phyloP scores from a whole-genome alignment of 2,329 filamentous ascomycete genomes.

The Scedosporium boydii region DNA sequence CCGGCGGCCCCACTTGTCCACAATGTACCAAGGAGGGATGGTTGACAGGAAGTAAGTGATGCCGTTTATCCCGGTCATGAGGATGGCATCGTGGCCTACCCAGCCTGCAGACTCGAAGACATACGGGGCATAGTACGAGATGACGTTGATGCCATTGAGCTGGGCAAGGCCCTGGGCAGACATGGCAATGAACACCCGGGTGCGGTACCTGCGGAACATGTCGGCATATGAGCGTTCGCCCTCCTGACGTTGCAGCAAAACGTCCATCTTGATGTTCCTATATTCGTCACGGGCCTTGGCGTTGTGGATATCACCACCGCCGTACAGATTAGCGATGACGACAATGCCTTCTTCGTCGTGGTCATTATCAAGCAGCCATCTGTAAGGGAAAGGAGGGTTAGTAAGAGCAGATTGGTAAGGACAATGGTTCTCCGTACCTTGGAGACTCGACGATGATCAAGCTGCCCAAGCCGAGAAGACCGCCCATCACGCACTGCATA shows the following conservation, averaged over 20 bases:
- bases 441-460: slow-evolving; percentile 94
- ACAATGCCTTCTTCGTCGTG: slow-evolving; percentile 97
- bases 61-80: slow-evolving; percentile 96
- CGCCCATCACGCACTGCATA: slow-evolving; percentile 93
- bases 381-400: slow-evolving; percentile 27
- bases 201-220: slow-evolving; percentile 90
- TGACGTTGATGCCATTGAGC: slow-evolving; percentile 98
- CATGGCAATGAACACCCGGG: slow-evolving; percentile 96
- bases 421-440: slow-evolving; percentile 45
- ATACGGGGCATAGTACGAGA: slow-evolving; percentile 94
- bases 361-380: slow-evolving; percentile 96
- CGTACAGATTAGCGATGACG: slow-evolving; percentile 95
- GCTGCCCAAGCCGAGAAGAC: slow-evolving; percentile 73
- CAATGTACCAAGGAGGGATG: slow-evolving; percentile 93
- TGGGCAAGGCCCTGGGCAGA: slow-evolving; percentile 93
- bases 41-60: slow-evolving; percentile 85
- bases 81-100: slow-evolving; percentile 77
- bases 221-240: slow-evolving; percentile 84
- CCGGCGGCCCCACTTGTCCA: slow-evolving; percentile 83
- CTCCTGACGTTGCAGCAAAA: slow-evolving; percentile 86
- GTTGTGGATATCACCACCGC: slow-evolving; percentile 90
- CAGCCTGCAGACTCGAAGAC: slow-evolving; percentile 98
- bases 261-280: slow-evolving; percentile 97
- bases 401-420: slow-evolving; percentile 8
- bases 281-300: slow-evolving; percentile 89